Conservation (phyloP, 208 protist species). For the Cochliopodium minus region DNA sequence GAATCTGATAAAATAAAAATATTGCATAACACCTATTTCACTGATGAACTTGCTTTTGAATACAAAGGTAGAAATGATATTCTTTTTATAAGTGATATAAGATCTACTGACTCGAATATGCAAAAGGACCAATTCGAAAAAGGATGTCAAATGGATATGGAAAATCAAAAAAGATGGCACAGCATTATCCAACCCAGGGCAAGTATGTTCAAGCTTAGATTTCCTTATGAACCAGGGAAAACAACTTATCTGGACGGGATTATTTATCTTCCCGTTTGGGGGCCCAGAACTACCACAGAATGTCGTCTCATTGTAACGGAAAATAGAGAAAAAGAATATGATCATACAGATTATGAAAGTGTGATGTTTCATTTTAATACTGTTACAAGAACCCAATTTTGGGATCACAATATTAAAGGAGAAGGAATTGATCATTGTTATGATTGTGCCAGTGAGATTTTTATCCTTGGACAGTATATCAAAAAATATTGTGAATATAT, state of each 20-base stretch:
- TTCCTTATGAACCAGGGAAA: slow-evolving; percentile 51
- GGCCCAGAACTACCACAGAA: neutral
- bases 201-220: slow-evolving; percentile 81
- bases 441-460: neutral
- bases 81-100: slow-evolving; percentile 77
- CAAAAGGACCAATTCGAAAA: slow-evolving; percentile 33
- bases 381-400: neutral
- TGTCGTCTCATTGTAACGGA: neutral
- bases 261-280: slow-evolving; percentile 31
- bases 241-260: slow-evolving; percentile 64
- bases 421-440: neutral
- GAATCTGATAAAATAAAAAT: neutral
- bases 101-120: slow-evolving; percentile 48
- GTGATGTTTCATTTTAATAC: slow-evolving; percentile 5
- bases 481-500: no score
- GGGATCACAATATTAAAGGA: neutral
- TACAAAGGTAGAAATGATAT: slow-evolving; percentile 18
- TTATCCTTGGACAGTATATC: neutral
- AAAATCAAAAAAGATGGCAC: slow-evolving; percentile 68
- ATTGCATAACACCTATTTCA: neutral
- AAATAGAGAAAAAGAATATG: neutral
- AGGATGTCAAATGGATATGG: slow-evolving; percentile 67
- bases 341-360: neutral
- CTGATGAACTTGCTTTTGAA: slow-evolving; percentile 33
- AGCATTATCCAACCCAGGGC: slow-evolving; percentile 52